Base-by-base conservation (phyloP, 345 rosid species). In the Gynandropsis gynandra region DNA sequence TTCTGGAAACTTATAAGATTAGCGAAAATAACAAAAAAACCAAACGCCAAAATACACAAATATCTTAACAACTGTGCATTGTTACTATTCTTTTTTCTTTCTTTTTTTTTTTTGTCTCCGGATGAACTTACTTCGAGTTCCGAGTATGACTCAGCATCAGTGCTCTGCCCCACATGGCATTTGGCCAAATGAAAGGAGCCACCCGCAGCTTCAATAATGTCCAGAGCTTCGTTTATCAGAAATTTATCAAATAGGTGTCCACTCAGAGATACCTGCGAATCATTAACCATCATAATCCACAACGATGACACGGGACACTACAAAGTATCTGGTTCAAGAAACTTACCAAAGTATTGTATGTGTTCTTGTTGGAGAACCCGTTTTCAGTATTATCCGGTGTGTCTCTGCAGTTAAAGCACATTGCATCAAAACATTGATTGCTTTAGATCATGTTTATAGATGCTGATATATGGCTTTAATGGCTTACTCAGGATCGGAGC, bases 241-340 rank as follows among this genome's bases (percentile, higher is more conserved):
- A 84, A 92, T 58, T 79, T 68, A 72, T 92, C 98, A 58, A 92
- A 92, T 19, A 92, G 63, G 74, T 84, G 96, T 41, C 98, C 98
- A 56, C 86, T 82, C 52, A 92, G 51, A 65, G 98, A 82, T 61
- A 92, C 98, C 98, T 87, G 74, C 49, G 56, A 46, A 65, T 50
- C 19, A 63, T 38, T 58, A 69, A 62, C 33, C 56, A 75, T 38
- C 45, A 44, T n/a, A 35, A 52, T 60, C 20, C 67, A 31, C 51
- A 54, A 31, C 62, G 37, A 39, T 38, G 21, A 21, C 27, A 66
- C n/a, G n/a, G 0, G 43, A 29, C 41, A 29, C 13, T 6, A 27
- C 18, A 40, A 33, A 48, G 24, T 38, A 61, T 41, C 56, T 35
- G 47, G 48, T 41, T 12, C 52, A 58, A 34, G 56, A 42, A 53